Percentiles rank a stretch among this genome's conserved stretches.
phyloP scores from a whole-genome alignment of 2,329 filamentous ascomycete species.

The Calonectria ilicicola region DNA sequence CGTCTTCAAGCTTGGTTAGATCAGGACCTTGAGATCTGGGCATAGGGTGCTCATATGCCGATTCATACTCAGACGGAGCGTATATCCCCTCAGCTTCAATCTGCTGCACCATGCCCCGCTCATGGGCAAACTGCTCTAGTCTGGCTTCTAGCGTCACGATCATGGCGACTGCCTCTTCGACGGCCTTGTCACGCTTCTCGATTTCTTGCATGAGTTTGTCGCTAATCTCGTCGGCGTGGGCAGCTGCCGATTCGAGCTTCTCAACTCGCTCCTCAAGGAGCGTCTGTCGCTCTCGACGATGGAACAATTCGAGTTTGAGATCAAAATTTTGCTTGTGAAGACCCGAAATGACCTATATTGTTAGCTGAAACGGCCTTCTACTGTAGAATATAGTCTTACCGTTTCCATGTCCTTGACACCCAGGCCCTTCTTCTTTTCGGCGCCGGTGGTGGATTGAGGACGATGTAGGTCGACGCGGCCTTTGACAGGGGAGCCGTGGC shows the following conservation, averaged over 20 bases:
- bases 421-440: constrained; percentile 65
- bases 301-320: constrained; percentile 78
- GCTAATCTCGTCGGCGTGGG: constrained; percentile 68
- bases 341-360: constrained; percentile 69
- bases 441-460: constrained; percentile 56
- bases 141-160: constrained; percentile 75
- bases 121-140: constrained; percentile 64
- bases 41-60: constrained; percentile 38
- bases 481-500: constrained; percentile 55
- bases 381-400: constrained; percentile 51
- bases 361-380: constrained; percentile 6
- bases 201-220: constrained; percentile 69
- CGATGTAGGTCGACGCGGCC: constrained; percentile 49
- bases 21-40: constrained; percentile 32
- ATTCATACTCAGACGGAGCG: constrained; percentile 46
- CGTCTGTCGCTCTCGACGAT: constrained; percentile 74
- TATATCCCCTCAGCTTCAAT: constrained; percentile 58
- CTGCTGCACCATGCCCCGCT: constrained; percentile 65
- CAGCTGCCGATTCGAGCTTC: constrained; percentile 64
- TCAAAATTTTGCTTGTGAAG: constrained; percentile 84
- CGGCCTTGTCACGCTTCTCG: constrained; percentile 76
- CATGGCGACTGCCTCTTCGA: constrained; percentile 77
- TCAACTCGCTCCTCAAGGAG: constrained; percentile 70
- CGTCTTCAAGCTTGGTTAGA: constrained; percentile 40
- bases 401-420: constrained; percentile 77